Evolutionary conservation across 177 flowering plant species (phyloP), one percentile per base, ranked within the genome.

Genomic region (Vitis hybrid): DNA sequence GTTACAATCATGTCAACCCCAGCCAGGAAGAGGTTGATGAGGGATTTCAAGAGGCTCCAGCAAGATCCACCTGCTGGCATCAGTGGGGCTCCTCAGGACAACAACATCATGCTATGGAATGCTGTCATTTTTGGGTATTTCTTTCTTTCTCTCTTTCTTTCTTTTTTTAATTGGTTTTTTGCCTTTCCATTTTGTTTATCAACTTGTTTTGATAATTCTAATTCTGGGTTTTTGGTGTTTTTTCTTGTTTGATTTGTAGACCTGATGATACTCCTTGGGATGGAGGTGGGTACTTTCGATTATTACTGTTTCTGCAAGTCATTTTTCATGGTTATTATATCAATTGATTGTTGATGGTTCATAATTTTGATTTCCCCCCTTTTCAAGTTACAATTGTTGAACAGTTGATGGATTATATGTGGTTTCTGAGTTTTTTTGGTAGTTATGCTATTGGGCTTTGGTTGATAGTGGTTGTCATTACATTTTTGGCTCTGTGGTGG

Each of bases 191-290:
- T 27, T 27, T 27, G 30, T 27, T 27, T 27, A 27, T 27, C 30
- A 27, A 27, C 30, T 3, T 27, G 30, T 27, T 27, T 27, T 27
- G 30, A 27, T 27, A 27, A 27, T 27, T 27, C 4, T 27, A 27
- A 27, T 27, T 27, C 30, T 27, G 30, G 30, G 30, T 46, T 63
- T 70, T 18, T 62, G 54, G 6, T 46, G 54, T 24, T 13, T 49
- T 68, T 63, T 64, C 24, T 68, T 66, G 70, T 68, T 78, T 79
- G 66, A 35, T 51, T 80, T 83, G 84, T 89, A 90, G 94, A 51
- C 94, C 91, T 51, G 91, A 86, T 80, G 91, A 88, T 66, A 90
- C 94, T 30, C 89, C 92, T 1, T 88, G 94, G 94, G 94, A 88
- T 81, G 92, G 92, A 83, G 92, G 94, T 90, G 72, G 59, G 64